phyloP scores from a whole-genome alignment of 805 yeast genomes.

The Candida qinlingensis region DNA sequence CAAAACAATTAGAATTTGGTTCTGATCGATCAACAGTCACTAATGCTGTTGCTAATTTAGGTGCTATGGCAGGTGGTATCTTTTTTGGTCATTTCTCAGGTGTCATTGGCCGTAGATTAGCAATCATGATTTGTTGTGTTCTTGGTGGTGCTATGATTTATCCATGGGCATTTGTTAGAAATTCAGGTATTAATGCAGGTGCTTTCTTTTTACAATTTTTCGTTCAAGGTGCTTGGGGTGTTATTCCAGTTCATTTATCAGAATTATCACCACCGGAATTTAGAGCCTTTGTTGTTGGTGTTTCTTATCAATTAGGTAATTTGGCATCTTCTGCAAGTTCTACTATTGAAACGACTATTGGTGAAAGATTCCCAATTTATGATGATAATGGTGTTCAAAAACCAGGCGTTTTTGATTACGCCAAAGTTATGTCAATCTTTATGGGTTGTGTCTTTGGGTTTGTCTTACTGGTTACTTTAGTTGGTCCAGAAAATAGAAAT shows the following conservation, averaged over 20 bases:
- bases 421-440: constrained; percentile 61
- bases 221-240: constrained; percentile 71
- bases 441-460: constrained; percentile 58
- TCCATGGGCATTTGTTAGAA: constrained; percentile 53
- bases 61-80: constrained; percentile 54
- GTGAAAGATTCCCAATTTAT: constrained; percentile 45
- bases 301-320: constrained; percentile 64
- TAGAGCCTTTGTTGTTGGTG: constrained; percentile 59
- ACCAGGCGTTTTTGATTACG: constrained; percentile 41
- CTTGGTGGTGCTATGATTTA: constrained; percentile 57
- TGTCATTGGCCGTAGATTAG: constrained; percentile 49
- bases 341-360: constrained; percentile 63
- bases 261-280: constrained; percentile 60
- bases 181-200: constrained; percentile 48
- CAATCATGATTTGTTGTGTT: constrained; percentile 46
- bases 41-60: constrained; percentile 51
- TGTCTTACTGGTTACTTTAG: constrained; percentile 40
- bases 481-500: constrained; percentile 57
- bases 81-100: constrained; percentile 50
- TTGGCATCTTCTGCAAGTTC: constrained; percentile 62
- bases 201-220: constrained; percentile 57
- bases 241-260: constrained; percentile 54
- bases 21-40: constrained; percentile 46
- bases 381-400: constrained; percentile 26
- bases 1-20: constrained; percentile 39